Evolutionary conservation across 2,329 filamentous ascomycete species (phyloP).

Genomic region (Neurospora crassa): DNA sequence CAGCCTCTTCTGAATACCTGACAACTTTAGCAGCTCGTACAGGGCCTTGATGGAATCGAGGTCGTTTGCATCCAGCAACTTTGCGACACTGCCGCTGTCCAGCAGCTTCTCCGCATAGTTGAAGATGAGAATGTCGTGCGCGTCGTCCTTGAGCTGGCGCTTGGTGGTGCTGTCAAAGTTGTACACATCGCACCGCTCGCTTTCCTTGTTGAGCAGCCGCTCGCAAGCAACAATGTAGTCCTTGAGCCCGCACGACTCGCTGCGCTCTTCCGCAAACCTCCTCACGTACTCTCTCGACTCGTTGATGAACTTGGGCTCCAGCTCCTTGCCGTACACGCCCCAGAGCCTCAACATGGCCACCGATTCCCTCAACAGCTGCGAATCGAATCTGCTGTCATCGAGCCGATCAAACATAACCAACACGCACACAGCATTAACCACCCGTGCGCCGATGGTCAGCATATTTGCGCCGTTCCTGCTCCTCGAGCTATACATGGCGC

Average conservation of each 20-base stretch:
- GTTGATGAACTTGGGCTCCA: slow-evolving; percentile 67
- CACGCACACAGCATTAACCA: slow-evolving; percentile 56
- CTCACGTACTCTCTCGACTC: slow-evolving; percentile 59
- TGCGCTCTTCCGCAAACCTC: slow-evolving; percentile 59
- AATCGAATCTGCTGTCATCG: slow-evolving; percentile 46
- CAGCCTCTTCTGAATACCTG: slow-evolving; percentile 59
- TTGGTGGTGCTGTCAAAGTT: slow-evolving; percentile 78
- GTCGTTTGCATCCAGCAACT: slow-evolving; percentile 63
- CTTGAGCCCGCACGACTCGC: slow-evolving; percentile 51
- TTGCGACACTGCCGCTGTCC: slow-evolving; percentile 56
- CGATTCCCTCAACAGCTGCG: slow-evolving; percentile 58
- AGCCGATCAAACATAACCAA: slow-evolving; percentile 65
- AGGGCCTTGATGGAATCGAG: slow-evolving; percentile 63
- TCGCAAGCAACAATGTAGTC: slow-evolving; percentile 66
- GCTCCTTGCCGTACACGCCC: slow-evolving; percentile 66
- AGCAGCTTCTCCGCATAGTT: slow-evolving; percentile 58
- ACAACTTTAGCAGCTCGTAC: slow-evolving; percentile 67
- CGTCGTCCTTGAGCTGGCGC: slow-evolving; percentile 60
- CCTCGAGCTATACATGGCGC: slow-evolving; percentile 36
- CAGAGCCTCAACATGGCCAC: slow-evolving; percentile 82
- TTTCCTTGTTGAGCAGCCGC: slow-evolving; percentile 61
- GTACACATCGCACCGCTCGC: slow-evolving; percentile 67
- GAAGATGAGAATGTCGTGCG: slow-evolving; percentile 64
- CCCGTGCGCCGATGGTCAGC: slow-evolving; percentile 27
- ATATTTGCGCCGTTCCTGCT: slow-evolving; percentile 9